These are phyloP conservation scores for Alternaria tenuissima DNA, from an alignment of 2,329 filamentous ascomycete species.

Conservation along the genomic window DNA sequence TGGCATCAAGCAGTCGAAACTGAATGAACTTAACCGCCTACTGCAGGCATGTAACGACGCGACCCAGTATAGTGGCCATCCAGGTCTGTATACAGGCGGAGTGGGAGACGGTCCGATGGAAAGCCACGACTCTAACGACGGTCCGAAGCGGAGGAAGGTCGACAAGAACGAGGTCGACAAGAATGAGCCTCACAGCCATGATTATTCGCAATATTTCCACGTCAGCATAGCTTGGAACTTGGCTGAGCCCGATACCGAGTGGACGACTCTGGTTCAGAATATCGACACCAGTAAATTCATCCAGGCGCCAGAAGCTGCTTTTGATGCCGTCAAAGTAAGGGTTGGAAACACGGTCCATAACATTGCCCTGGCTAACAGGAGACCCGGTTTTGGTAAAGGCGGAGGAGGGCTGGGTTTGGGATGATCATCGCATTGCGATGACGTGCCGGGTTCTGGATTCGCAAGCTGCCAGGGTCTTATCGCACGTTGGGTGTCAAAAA, in stretches of 20 bases:
- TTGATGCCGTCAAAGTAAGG: slow-evolving; percentile 58
- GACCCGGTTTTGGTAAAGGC: slow-evolving; percentile 21
- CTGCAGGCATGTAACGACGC: slow-evolving; percentile 72
- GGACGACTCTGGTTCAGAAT: slow-evolving; percentile 31
- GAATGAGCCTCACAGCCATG: neutral
- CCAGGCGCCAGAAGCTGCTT: slow-evolving; percentile 34
- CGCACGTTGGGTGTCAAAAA: slow-evolving; percentile 13
- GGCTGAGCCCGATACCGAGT: slow-evolving; percentile 37
- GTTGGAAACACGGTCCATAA: slow-evolving; percentile 54
- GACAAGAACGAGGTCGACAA: slow-evolving; percentile 15
- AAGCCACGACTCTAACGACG: slow-evolving; percentile 17
- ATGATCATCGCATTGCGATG: slow-evolving; percentile 18
- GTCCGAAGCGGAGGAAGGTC: slow-evolving; percentile 26
- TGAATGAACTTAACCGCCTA: slow-evolving; percentile 58
- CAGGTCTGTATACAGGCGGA: slow-evolving; percentile 69
- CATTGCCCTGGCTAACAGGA: slow-evolving; percentile 39
- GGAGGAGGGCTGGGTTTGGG: slow-evolving; percentile 26
- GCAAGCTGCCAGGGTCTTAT: slow-evolving; percentile 5
- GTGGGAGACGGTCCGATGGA: slow-evolving; percentile 43
- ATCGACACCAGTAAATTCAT: slow-evolving; percentile 34
- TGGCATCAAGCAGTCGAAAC: slow-evolving; percentile 57
- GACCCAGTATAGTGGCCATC: slow-evolving; percentile 69
- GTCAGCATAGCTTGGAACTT: slow-evolving; percentile 85
- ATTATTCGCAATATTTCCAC: slow-evolving; percentile 73
- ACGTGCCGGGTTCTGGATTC: slow-evolving; percentile 12